Evolutionary conservation across 352 stramenopile species (phyloP).

Genomic region (Pythium coloratum): DNA sequence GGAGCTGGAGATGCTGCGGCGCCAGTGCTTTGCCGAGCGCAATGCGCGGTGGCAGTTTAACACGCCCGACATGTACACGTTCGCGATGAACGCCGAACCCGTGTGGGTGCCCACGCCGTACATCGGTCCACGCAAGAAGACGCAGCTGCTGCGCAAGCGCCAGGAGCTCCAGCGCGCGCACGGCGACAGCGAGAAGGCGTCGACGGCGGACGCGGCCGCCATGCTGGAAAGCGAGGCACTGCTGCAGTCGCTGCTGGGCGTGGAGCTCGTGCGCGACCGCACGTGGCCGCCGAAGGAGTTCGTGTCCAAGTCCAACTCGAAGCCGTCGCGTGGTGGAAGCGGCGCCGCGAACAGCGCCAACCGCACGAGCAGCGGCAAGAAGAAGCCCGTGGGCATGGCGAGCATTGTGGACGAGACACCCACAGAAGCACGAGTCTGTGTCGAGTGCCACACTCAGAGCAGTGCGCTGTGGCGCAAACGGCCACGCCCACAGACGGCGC

Average conservation of each 20-base stretch:
- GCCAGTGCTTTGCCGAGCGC: slow-evolving; percentile 71
- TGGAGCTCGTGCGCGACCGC: slow-evolving; percentile 55
- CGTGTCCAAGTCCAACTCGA: slow-evolving; percentile 50
- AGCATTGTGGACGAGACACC: slow-evolving; percentile 46
- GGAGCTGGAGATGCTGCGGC: slow-evolving; percentile 70
- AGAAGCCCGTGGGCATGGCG: slow-evolving; percentile 55
- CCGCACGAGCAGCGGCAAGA: slow-evolving; percentile 47
- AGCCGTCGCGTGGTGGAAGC: slow-evolving; percentile 35
- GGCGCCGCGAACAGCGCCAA: slow-evolving; percentile 44
- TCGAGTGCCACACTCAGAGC: slow-evolving; percentile 57
- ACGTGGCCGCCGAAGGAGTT: slow-evolving; percentile 79
- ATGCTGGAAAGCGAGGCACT: slow-evolving; percentile 15
- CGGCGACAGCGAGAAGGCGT: slow-evolving; percentile 15
- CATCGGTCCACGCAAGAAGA: slow-evolving; percentile 39
- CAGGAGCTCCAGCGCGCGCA: slow-evolving; percentile 27
- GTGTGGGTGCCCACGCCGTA: slow-evolving; percentile 43
- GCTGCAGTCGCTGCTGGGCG: slow-evolving; percentile 19
- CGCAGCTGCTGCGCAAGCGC: slow-evolving; percentile 39
- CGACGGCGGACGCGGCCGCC: slow-evolving; percentile 10
- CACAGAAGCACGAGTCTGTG: slow-evolving; percentile 34
- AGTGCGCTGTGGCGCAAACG: slow-evolving; percentile 67
- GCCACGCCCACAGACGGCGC: slow-evolving; percentile 17
- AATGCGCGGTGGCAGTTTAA: slow-evolving; percentile 61
- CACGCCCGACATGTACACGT: slow-evolving; percentile 57
- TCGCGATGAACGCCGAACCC: slow-evolving; percentile 24